These are phyloP conservation scores for Pyrenophora tritici-repentis DNA, from an alignment of 2,329 filamentous ascomycete genomes.

Conservation along the genomic window DNA sequence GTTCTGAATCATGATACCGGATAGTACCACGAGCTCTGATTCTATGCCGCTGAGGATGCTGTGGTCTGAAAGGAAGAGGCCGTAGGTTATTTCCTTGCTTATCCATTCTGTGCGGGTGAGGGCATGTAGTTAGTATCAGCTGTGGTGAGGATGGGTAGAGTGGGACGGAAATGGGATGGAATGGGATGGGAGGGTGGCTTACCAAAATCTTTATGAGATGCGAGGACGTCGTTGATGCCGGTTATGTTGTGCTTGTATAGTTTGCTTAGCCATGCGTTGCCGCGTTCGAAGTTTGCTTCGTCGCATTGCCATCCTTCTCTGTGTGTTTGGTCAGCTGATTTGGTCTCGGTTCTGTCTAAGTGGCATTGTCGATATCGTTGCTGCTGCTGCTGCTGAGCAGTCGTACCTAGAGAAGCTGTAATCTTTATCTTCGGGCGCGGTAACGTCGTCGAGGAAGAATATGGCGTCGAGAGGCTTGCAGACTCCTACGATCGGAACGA, in stretches of 20 bases:
- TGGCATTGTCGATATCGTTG: background rate
- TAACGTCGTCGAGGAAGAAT: slow-evolving; percentile 59
- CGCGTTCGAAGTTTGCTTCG: slow-evolving; percentile 59
- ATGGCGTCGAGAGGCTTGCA: slow-evolving; percentile 67
- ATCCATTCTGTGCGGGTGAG: slow-evolving; percentile 52
- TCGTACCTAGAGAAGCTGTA: slow-evolving; percentile 55
- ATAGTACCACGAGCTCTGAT: slow-evolving; percentile 60
- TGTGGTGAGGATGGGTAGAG: no score
- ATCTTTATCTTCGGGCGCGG: slow-evolving; percentile 63
- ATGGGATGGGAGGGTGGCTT: background rate
- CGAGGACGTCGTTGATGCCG: slow-evolving; percentile 47
- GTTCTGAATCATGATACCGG: slow-evolving; percentile 64
- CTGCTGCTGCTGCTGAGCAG: no score
- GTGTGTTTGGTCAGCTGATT: background rate
- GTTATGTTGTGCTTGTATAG: slow-evolving; percentile 60
- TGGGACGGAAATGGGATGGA: no score
- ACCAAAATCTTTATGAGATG: slow-evolving; percentile 55
- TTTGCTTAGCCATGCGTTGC: slow-evolving; percentile 60
- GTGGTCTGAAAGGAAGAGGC: slow-evolving; percentile 62
- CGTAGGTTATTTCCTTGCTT: slow-evolving; percentile 62
- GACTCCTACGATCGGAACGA: slow-evolving; percentile 62
- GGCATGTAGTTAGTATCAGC: no score
- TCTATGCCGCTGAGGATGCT: slow-evolving; percentile 60
- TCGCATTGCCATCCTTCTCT: slow-evolving; percentile 64
- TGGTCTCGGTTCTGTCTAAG: background rate